Evolutionary conservation across 352 stramenopile genomes (phyloP).

Genomic region (Phytopythium delawarense): DNA sequence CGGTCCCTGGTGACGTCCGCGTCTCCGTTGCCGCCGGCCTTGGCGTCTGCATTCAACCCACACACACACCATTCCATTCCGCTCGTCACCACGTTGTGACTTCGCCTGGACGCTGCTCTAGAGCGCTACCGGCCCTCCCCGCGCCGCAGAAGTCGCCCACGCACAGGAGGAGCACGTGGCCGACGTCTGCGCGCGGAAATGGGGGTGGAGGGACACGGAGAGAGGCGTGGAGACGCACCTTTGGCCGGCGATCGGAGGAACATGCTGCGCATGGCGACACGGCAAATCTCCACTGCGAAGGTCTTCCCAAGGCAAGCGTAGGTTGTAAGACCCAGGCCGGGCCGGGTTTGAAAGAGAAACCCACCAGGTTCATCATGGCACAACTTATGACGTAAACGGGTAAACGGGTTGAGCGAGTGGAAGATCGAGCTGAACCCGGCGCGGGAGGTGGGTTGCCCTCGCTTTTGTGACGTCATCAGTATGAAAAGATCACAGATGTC

Average conservation of each 20-base stretch:
- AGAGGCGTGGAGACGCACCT: slow-evolving; percentile 1
- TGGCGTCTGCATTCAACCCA: background rate
- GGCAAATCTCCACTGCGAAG: background rate
- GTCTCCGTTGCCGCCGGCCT: slow-evolving; percentile 2
- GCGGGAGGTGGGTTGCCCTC: too few relatives aligned
- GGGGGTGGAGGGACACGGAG: background rate
- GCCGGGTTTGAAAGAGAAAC: background rate
- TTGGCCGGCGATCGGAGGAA: slow-evolving; percentile 5
- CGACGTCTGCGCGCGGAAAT: background rate
- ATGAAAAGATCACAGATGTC: background rate
- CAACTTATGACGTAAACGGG: background rate
- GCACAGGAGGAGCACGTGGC: background rate
- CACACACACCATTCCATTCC: background rate
- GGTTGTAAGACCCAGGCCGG: background rate
- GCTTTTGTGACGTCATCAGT: background rate
- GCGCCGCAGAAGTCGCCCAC: background rate
- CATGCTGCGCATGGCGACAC: slow-evolving; percentile 2
- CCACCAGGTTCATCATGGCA: background rate
- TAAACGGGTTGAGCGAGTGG: background rate
- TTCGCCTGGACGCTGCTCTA: background rate
- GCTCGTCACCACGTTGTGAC: background rate
- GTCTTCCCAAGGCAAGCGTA: too few relatives aligned
- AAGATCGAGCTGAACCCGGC: background rate
- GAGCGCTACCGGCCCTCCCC: background rate
- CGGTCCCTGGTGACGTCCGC: background rate